Percentiles rank a stretch among this genome's conserved stretches.
Evolutionary conservation across 176 grass and related monocot species (phyloP).

Genomic region (Musa schizocarpa): DNA sequence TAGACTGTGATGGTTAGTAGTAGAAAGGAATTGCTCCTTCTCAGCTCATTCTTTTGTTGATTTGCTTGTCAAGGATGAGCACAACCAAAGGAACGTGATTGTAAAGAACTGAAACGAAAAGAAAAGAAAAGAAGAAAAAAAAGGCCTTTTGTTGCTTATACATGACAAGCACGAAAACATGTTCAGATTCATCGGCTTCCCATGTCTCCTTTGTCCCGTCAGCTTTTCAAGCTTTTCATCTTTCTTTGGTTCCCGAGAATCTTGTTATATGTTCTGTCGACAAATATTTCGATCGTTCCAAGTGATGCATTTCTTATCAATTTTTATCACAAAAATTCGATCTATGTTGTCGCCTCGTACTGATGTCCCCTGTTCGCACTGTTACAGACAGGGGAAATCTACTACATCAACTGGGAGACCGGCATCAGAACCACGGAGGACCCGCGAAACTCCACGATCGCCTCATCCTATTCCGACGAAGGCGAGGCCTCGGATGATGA

Average conservation of each 20-base stretch:
- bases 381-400: slow-evolving; percentile 90
- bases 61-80: background rate
- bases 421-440: slow-evolving; percentile 64
- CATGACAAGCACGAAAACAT: too few relatives aligned
- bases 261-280: background rate
- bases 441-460: slow-evolving; percentile 24
- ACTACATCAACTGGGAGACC: slow-evolving; percentile 95
- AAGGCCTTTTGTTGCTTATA: too few relatives aligned
- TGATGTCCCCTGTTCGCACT: background rate
- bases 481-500: background rate
- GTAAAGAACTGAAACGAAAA: too few relatives aligned
- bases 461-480: slow-evolving; percentile 23
- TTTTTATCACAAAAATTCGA: background rate
- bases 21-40: background rate
- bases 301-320: background rate
- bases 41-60: background rate
- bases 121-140: too few relatives aligned
- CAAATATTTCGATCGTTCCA: too few relatives aligned
- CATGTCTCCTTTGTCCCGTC: background rate
- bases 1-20: too few relatives aligned
- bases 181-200: background rate
- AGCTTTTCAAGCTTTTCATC: background rate
- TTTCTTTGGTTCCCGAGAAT: background rate
- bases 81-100: too few relatives aligned
- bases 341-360: background rate